phyloP scores from a whole-genome alignment of 306 rosid genomes.

The Prunus mongolica region DNA sequence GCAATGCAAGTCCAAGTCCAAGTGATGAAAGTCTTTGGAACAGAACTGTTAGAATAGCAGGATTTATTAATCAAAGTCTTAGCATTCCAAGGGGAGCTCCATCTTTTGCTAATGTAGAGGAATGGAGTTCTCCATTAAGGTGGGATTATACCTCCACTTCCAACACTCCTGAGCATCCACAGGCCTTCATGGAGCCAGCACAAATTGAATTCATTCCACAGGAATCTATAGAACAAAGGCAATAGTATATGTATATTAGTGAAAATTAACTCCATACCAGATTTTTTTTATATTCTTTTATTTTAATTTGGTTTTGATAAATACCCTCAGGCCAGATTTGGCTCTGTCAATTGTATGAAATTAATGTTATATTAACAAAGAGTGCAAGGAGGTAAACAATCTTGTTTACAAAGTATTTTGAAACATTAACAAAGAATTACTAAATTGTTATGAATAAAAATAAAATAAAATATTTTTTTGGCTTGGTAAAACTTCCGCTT shows the following conservation, averaged over 20 bases:
- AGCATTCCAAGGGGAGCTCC: not conserved
- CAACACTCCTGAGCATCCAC: not conserved
- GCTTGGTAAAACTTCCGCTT: too few relatives aligned
- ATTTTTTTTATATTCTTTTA: too few relatives aligned
- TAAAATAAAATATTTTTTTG: too few relatives aligned
- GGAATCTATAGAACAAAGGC: not conserved
- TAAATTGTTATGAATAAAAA: too few relatives aligned
- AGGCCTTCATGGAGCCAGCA: not conserved
- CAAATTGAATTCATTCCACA: not conserved
- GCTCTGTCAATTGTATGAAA: not conserved
- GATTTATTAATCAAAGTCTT: not conserved
- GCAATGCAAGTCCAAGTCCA: not conserved
- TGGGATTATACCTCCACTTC: not conserved
- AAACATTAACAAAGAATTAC: too few relatives aligned
- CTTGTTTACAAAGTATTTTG: too few relatives aligned
- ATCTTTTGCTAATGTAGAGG: not conserved
- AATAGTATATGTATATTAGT: not conserved
- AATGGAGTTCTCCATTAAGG: slow-evolving; percentile 2
- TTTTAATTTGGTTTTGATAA: too few relatives aligned
- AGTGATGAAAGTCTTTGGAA: slow-evolving; percentile 2
- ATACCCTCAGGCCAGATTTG: not conserved
- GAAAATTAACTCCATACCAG: not conserved
- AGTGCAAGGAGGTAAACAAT: too few relatives aligned
- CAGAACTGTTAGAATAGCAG: not conserved
- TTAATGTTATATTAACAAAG: not conserved